Conservation (phyloP, 768 basidiomycete genomes). For the Tephrocybe sp. region DNA sequence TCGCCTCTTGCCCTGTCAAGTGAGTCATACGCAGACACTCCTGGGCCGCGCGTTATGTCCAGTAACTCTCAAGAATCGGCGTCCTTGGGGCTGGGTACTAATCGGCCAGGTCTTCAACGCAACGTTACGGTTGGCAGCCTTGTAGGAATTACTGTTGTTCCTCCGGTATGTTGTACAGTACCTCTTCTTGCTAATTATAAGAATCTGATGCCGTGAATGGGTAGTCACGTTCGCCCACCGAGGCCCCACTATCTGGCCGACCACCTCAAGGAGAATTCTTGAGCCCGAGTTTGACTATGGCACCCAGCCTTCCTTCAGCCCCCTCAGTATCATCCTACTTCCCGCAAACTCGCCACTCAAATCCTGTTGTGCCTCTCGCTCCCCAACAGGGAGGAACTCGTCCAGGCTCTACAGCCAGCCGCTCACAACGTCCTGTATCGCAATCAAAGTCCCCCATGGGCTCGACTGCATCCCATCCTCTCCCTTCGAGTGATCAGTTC, state of each 20-base stretch:
- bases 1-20: constrained; percentile 13
- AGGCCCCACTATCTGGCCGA: constrained; percentile 10
- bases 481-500: not conserved
- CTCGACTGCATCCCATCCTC: not conserved
- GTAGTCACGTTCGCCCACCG: constrained; percentile 20
- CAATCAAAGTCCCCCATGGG: not conserved
- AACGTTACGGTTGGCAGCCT: constrained; percentile 8
- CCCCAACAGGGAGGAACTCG: not conserved
- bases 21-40: not conserved
- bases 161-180: constrained; percentile 16
- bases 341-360: not conserved
- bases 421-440: not conserved
- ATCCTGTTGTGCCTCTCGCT: not conserved
- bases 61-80: not conserved
- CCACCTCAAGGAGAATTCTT: constrained; percentile 10
- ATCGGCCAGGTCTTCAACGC: constrained; percentile 1
- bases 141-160: constrained; percentile 18
- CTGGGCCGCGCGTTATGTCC: constrained; percentile 1
- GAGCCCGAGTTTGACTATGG: constrained; percentile 7
- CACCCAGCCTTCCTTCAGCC: constrained; percentile 8
- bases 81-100: not conserved
- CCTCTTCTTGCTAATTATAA: not conserved
- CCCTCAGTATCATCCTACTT: constrained; percentile 2
- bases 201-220: not conserved
- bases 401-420: constrained; percentile 6